Conservation (phyloP, 2,329 filamentous ascomycete species). For the Sclerotiophoma versabilis region DNA sequence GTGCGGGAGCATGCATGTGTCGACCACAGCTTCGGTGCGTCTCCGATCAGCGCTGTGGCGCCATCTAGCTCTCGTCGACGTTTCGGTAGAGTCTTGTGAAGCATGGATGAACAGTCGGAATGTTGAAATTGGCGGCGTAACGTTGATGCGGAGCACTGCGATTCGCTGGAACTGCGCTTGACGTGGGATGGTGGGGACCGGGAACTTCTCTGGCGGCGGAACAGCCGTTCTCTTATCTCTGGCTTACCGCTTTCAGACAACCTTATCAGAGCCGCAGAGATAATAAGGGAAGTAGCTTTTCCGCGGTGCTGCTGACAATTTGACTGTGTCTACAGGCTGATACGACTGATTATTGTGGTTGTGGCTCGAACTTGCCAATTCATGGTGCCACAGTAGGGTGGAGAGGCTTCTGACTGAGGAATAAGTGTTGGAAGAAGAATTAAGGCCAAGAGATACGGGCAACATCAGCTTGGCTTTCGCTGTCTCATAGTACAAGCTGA, state of each 20-base stretch:
- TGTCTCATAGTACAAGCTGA: not conserved
- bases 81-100: constrained; percentile 7
- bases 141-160: constrained; percentile 21
- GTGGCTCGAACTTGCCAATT: not conserved
- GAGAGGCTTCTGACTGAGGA: not conserved
- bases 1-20: constrained; percentile 28
- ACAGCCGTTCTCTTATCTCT: constrained; percentile 48
- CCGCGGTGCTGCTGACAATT: constrained; percentile 42
- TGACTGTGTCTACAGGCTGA: constrained; percentile 25
- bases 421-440: not conserved
- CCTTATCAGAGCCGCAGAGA: constrained; percentile 42
- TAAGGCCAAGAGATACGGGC: not conserved
- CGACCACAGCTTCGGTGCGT: constrained; percentile 17
- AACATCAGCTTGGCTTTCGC: not conserved
- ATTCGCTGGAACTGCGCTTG: constrained; percentile 25
- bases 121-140: constrained; percentile 21
- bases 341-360: constrained; percentile 11
- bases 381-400: not conserved
- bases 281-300: constrained; percentile 39
- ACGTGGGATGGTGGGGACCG: constrained; percentile 44
- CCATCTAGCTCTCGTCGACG: constrained; percentile 15
- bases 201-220: constrained; percentile 27
- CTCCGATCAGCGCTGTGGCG: constrained; percentile 29
- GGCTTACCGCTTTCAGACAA: constrained; percentile 19
- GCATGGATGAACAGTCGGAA: constrained; percentile 14